Percentiles rank a stretch among this genome's conserved stretches.
Evolutionary conservation across 208 protist genomes (phyloP).

Genomic region (Herpetomonas samuelpessoai): DNA sequence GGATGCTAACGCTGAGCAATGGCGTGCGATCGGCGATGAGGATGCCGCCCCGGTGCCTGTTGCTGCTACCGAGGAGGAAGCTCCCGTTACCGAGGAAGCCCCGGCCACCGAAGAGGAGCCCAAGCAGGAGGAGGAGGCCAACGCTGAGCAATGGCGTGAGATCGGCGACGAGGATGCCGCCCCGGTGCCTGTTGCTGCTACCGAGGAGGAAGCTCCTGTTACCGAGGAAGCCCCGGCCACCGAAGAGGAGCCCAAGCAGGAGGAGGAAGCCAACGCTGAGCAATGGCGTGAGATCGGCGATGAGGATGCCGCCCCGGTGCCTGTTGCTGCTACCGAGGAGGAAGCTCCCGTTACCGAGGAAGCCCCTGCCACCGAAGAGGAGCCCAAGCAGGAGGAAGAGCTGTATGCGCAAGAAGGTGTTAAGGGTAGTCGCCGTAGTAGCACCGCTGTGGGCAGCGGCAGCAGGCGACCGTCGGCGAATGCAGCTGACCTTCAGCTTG

Average conservation of each 20-base stretch:
- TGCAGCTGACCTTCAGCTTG: too few relatives aligned
- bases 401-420: too few relatives aligned
- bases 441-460: too few relatives aligned
- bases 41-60: background rate
- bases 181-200: background rate
- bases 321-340: background rate
- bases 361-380: background rate
- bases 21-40: constrained; percentile 7
- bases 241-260: background rate
- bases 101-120: background rate
- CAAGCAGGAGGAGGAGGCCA: background rate
- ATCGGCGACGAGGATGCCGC: background rate
- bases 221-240: background rate
- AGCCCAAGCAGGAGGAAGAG: background rate
- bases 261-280: background rate
- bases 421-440: too few relatives aligned
- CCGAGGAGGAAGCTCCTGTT: constrained; percentile 2
- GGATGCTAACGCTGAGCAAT: constrained; percentile 8
- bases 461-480: too few relatives aligned
- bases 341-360: background rate
- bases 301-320: background rate
- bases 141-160: constrained; percentile 10
- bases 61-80: background rate
- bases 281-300: constrained; percentile 11
- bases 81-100: background rate